These are phyloP conservation scores for Claviceps sp. DNA, from an alignment of 2,329 filamentous ascomycete genomes.

Conservation along the genomic window DNA sequence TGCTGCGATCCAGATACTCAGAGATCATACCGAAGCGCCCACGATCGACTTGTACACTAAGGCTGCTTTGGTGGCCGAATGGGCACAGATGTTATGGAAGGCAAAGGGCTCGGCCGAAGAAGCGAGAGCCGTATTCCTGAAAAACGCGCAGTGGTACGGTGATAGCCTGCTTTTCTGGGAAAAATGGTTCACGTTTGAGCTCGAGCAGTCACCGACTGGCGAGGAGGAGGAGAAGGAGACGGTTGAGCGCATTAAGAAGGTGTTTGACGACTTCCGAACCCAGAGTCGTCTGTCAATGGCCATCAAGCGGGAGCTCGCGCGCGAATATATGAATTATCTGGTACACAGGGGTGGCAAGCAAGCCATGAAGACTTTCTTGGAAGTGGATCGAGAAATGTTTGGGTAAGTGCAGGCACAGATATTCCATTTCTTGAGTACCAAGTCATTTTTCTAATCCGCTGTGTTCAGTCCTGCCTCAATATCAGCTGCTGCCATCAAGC, in stretches of 20 bases:
- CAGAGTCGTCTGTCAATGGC: slow-evolving; percentile 57
- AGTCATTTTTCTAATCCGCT: not conserved
- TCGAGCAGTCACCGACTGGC: slow-evolving; percentile 60
- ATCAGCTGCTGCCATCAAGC: slow-evolving; percentile 8
- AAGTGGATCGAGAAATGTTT: slow-evolving; percentile 74
- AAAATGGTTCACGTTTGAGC: slow-evolving; percentile 78
- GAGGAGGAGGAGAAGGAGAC: slow-evolving; percentile 56
- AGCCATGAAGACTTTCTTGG: slow-evolving; percentile 74
- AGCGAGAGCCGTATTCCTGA: slow-evolving; percentile 69
- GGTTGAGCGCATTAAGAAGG: slow-evolving; percentile 62
- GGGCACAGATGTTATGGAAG: slow-evolving; percentile 79
- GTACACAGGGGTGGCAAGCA: slow-evolving; percentile 71
- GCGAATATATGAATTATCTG: slow-evolving; percentile 71
- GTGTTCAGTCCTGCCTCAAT: slow-evolving; percentile 12
- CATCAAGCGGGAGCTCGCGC: slow-evolving; percentile 61
- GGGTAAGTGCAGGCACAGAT: slow-evolving; percentile 41
- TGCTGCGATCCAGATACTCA: slow-evolving; percentile 71
- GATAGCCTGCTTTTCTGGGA: slow-evolving; percentile 85
- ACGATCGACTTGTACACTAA: slow-evolving; percentile 67
- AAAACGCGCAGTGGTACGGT: slow-evolving; percentile 70
- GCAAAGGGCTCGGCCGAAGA: slow-evolving; percentile 68
- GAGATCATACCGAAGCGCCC: slow-evolving; percentile 62
- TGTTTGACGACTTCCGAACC: slow-evolving; percentile 60
- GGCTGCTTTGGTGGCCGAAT: slow-evolving; percentile 75
- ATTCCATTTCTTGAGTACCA: not conserved